Evolutionary conservation across 352 stramenopile species (phyloP), one percentile per base, ranked within the genome.

Genomic region (Lagenidium giganteum): DNA sequence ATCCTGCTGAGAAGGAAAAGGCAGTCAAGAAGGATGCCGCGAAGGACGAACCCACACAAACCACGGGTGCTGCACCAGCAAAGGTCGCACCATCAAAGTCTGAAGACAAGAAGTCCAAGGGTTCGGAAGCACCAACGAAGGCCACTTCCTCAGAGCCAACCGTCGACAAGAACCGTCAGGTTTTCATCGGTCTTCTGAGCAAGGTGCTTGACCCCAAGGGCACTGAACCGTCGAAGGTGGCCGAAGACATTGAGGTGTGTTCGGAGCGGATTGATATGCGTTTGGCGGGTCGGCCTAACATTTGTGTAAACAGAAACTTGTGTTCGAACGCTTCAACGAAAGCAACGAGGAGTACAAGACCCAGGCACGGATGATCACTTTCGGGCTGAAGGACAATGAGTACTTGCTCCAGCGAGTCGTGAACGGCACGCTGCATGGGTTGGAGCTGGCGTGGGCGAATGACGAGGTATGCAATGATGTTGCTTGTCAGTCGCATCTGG

Each of bases 281-380:
- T n/a, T n/a, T n/a, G n/a, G n/a, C n/a, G n/a, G n/a, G n/a, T n/a
- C n/a, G n/a, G n/a, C n/a, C n/a, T n/a, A n/a, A n/a, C n/a, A n/a
- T n/a, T n/a, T 38, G 1, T 57, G 14, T 28, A 20, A n/a, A 48
- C 25, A 90, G 77, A 57, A 62, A 12, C 60, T 74, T 38, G 64
- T 93, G 28, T 90, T 83, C 51, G 81, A 90, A 43, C 77, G 81
- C 9, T 90, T 87, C 55, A 87, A 83, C 37, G 74, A 93, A 31
- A 88, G 61, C 54, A 82, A 73, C 35, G 73, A 77, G 8, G 75
- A 90, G 42, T 93, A 93, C 64, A 69, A 68, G 34, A 58, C 61
- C 29, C 80, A 86, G 54, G 70, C 81, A 22, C 77, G 81, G 11
- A 79, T 78, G 46, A 80, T 93, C 54, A 87, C 78, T 27, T 90